Percentiles rank a stretch among this genome's conserved stretches.
Conservation (phyloP, 768 basidiomycete genomes). For the Lyophyllum semitale region DNA sequence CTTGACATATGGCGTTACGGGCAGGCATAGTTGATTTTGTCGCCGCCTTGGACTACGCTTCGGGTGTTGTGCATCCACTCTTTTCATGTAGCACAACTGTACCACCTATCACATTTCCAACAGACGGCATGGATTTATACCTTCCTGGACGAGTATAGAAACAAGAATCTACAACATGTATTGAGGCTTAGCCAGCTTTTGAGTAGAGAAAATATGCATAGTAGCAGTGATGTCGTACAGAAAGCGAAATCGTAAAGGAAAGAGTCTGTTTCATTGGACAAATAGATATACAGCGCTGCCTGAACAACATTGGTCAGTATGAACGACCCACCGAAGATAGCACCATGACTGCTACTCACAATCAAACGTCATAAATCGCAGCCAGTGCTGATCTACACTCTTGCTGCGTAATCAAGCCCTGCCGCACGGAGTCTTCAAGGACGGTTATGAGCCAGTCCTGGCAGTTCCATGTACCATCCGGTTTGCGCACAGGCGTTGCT, state of each 20-base stretch:
- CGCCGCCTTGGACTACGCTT: background rate
- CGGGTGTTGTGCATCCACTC: background rate
- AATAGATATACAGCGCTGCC: background rate
- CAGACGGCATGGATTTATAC: no score
- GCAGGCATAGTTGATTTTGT: background rate
- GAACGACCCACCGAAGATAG: background rate
- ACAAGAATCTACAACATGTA: no score
- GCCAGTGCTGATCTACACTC: background rate
- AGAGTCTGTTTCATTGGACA: background rate
- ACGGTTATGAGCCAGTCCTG: slow-evolving; percentile 30
- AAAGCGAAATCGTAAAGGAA: background rate
- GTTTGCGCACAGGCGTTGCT: slow-evolving; percentile 18
- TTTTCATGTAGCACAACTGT: no score
- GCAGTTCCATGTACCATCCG: slow-evolving; percentile 31
- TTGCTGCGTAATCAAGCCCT: slow-evolving; percentile 6
- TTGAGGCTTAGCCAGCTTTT: no score
- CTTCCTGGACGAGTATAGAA: no score
- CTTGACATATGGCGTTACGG: slow-evolving; percentile 14
- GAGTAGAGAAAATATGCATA: no score
- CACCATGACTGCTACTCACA: background rate
- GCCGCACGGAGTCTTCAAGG: slow-evolving; percentile 12
- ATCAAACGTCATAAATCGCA: background rate
- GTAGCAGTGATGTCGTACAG: no score
- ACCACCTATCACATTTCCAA: no score
- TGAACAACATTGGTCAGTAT: background rate